Percentiles rank a stretch among this genome's conserved stretches.
phyloP scores from a whole-genome alignment of 164 flowering plant species.

The Buxus sempervirens region DNA sequence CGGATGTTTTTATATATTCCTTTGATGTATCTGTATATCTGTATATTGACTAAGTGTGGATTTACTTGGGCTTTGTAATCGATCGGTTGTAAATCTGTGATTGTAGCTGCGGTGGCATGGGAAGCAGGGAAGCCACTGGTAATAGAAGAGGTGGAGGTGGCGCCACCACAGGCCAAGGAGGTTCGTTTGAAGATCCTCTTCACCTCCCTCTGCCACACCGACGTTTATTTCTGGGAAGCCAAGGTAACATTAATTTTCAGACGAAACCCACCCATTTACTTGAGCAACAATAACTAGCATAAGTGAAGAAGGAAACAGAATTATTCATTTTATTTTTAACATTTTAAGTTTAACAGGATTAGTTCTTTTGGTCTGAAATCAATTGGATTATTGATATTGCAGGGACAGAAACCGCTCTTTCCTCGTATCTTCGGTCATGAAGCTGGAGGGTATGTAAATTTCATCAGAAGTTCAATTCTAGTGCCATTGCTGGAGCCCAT shows the following conservation, averaged over 20 bases:
- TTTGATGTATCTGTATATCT: not conserved
- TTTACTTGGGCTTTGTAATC: not conserved
- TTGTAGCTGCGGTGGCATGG: constrained; percentile 71
- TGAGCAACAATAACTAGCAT: not conserved
- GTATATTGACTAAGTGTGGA: not conserved
- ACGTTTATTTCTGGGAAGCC: constrained; percentile 71
- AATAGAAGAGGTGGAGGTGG: constrained; percentile 69
- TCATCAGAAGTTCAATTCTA: not conserved
- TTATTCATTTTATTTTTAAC: too few species aligned
- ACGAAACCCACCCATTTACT: not conserved
- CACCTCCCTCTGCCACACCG: constrained; percentile 64
- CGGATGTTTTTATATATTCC: too few species aligned
- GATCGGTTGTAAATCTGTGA: not conserved
- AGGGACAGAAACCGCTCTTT: constrained; percentile 31
- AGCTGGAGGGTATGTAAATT: constrained; percentile 28
- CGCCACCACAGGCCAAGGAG: constrained; percentile 60
- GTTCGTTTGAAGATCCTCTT: constrained; percentile 58
- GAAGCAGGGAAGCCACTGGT: constrained; percentile 70
- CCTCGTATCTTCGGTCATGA: constrained; percentile 35
- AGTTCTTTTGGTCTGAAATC: not conserved
- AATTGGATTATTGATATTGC: not conserved
- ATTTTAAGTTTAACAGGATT: not conserved
- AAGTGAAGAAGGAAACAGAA: not conserved
- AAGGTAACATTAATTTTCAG: constrained; percentile 27
- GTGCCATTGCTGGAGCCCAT: not conserved